Percentiles rank a stretch among this genome's conserved stretches.
phyloP scores from a whole-genome alignment of 2,329 filamentous ascomycete species.

The Harringtonia lauricola region DNA sequence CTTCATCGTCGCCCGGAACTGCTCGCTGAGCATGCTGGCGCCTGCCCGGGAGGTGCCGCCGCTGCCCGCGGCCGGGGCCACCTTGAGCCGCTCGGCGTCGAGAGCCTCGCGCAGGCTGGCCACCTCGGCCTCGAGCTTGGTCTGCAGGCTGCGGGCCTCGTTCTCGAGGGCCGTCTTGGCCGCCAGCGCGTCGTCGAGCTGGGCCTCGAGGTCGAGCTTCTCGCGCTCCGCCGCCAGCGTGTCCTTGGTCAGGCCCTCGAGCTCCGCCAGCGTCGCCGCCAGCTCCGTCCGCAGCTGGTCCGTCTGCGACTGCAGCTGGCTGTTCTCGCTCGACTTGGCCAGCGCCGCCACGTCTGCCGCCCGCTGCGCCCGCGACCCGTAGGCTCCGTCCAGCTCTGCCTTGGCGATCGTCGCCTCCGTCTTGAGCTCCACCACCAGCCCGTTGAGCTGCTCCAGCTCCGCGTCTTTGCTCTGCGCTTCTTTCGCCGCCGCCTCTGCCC shows the following conservation, averaged over 20 bases:
- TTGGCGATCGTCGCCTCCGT: conserved; percentile 50
- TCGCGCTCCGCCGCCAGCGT: conserved; percentile 38
- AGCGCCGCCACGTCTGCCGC: conserved; percentile 45
- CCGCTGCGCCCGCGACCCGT: conserved; percentile 46
- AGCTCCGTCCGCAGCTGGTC: conserved; percentile 40
- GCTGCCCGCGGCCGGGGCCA: conserved; percentile 14
- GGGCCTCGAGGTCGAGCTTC: conserved; percentile 32
- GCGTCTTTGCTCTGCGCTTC: conserved; percentile 36
- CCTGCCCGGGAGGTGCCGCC: conserved; percentile 27
- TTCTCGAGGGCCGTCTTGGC: conserved; percentile 24
- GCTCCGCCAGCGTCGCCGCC: conserved; percentile 35
- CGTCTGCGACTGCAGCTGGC: conserved; percentile 35
- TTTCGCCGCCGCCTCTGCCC: conserved; percentile 26
- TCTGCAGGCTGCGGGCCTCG: conserved; percentile 24
- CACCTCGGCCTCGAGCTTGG: conserved; percentile 30
- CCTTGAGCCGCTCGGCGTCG: conserved; percentile 37
- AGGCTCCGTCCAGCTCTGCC: conserved; percentile 51
- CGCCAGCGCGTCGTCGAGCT: conserved; percentile 28
- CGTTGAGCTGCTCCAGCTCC: conserved; percentile 38
- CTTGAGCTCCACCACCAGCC: conserved; percentile 46
- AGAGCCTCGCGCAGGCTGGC: conserved; percentile 37
- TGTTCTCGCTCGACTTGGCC: conserved; percentile 36
- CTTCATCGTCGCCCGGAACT: conserved; percentile 44
- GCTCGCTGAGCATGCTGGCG: conserved; percentile 42
- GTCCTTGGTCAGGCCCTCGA: conserved; percentile 42